A percentile compares a stretch with the other conserved stretches of the same genome.
Evolutionary conservation across 106 monocot genomes (phyloP).

Genomic region (Dactylorhiza incarnata): DNA sequence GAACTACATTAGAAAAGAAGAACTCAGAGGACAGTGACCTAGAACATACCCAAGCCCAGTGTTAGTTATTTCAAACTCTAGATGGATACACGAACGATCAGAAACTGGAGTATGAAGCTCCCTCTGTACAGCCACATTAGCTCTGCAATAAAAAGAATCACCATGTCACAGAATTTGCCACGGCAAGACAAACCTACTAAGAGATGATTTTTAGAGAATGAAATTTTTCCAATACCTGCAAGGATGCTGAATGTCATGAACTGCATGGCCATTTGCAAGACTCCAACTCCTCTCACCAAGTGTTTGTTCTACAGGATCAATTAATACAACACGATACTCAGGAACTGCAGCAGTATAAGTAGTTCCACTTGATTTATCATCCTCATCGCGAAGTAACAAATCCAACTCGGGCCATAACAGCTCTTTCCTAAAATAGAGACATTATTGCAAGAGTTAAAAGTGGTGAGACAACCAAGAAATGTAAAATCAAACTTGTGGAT

Average conservation of each 20-base stretch:
- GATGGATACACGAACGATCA: conserved; percentile 92
- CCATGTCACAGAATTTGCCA: background rate
- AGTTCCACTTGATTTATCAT: conserved; percentile 36
- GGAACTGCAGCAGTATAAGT: conserved; percentile 81
- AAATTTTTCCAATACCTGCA: conserved; percentile 40
- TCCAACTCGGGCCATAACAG: conserved; percentile 88
- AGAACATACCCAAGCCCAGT: conserved; percentile 68
- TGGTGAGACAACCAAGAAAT: background rate
- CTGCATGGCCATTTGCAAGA: conserved; percentile 70
- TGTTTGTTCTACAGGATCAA: conserved; percentile 28
- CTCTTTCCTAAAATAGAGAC: conserved; percentile 63
- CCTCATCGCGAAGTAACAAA: conserved; percentile 63
- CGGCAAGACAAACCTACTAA: background rate
- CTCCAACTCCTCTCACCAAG: conserved; percentile 50
- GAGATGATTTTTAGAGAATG: background rate
- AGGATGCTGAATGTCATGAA: conserved; percentile 79
- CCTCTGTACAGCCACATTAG: conserved; percentile 67
- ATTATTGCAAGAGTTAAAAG: background rate
- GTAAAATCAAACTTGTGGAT: background rate
- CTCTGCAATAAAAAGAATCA: conserved; percentile 21
- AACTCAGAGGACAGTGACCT: background rate
- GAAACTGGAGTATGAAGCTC: conserved; percentile 87
- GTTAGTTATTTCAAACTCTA: conserved; percentile 87
- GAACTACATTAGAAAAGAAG: background rate
- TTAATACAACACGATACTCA: conserved; percentile 73